phyloP scores from a whole-genome alignment of 495 filamentous ascomycete species.

The Penicillium macrosclerotiorum region DNA sequence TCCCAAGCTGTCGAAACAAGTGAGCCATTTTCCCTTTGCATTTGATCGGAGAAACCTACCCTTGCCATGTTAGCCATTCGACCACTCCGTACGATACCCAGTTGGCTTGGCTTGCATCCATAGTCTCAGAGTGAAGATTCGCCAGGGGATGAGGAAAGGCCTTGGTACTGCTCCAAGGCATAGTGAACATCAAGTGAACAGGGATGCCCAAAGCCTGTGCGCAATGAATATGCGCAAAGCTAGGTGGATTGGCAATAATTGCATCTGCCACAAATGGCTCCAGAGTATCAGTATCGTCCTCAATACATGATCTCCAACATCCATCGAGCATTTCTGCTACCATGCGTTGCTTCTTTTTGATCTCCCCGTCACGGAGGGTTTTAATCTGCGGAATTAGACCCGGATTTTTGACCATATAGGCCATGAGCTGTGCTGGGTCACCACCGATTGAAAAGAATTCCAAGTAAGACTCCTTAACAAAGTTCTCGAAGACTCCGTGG shows the following conservation, averaged over 20 bases:
- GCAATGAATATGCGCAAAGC: slow-evolving; percentile 78
- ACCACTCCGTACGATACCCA: slow-evolving; percentile 68
- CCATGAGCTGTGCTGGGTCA: slow-evolving; percentile 63
- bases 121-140: slow-evolving; percentile 47
- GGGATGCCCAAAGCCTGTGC: slow-evolving; percentile 73
- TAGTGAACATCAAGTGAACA: slow-evolving; percentile 79
- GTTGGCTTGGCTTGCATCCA: slow-evolving; percentile 54
- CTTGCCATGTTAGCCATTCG: slow-evolving; percentile 69
- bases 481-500: slow-evolving; percentile 57
- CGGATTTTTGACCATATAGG: slow-evolving; percentile 56
- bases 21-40: background rate
- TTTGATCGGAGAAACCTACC: background rate
- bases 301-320: slow-evolving; percentile 63
- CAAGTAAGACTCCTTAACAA: slow-evolving; percentile 52
- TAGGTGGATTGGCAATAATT: slow-evolving; percentile 80
- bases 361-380: slow-evolving; percentile 44
- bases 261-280: slow-evolving; percentile 68
- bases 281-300: slow-evolving; percentile 47
- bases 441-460: slow-evolving; percentile 67
- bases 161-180: slow-evolving; percentile 53
- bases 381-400: slow-evolving; percentile 49
- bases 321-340: slow-evolving; percentile 62
- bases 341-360: slow-evolving; percentile 42
- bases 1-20: slow-evolving; percentile 2
- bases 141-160: slow-evolving; percentile 52